Base-by-base conservation (phyloP, 2,329 filamentous ascomycete genomes). In the Lojkania enalia region DNA sequence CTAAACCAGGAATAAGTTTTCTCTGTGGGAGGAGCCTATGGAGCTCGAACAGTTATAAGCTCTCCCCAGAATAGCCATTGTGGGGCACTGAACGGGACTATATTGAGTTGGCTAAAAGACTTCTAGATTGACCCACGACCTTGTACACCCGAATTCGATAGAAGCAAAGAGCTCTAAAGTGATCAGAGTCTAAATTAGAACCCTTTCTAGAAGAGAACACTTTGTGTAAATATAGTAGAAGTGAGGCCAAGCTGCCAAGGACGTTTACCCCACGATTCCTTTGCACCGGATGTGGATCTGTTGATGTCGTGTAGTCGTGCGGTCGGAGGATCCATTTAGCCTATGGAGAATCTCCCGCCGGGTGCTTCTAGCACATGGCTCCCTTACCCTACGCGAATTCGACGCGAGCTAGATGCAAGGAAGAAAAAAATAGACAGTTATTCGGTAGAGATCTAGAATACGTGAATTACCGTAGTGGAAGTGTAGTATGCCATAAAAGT, bases 241-340 rank as follows among this genome's bases (percentile, higher is more conserved):
- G 39, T 35, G 37, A 30, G 40, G 52, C 48, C 48, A 53, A 54
- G 48, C 19, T 23, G 49, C 48, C 49, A 52, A 51, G 46, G 39
- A 16, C 33, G 39, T 20, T 44, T 48, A 55, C 51, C 51, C 55
- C 53, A 58, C 49, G 48, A 51, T 46, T 54, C 52, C 52, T 48
- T 57, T 57, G 31, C 46, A 41, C 54, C 52, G 49, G 47, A 31
- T 42, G 40, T 36, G 33, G 15, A 16, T 33, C 11, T 13, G 35
- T 23, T 25, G 37, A 11, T 23, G n/a, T n/a, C n/a, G n/a, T n/a
- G n/a, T n/a, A n/a, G n/a, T n/a, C n/a, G n/a, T n/a, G n/a, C n/a
- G 36, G 7, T 20, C 14, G 25, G 13, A 35, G 16, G 29, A 36
- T 39, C 35, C 38, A 31, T 44, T 52, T 56, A 51, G 51, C 51